A percentile compares a stretch with the other conserved stretches of the same genome.
These are phyloP conservation scores for Vigna nakashimae DNA, from an alignment of 306 rosid genomes.

Conservation along the genomic window DNA sequence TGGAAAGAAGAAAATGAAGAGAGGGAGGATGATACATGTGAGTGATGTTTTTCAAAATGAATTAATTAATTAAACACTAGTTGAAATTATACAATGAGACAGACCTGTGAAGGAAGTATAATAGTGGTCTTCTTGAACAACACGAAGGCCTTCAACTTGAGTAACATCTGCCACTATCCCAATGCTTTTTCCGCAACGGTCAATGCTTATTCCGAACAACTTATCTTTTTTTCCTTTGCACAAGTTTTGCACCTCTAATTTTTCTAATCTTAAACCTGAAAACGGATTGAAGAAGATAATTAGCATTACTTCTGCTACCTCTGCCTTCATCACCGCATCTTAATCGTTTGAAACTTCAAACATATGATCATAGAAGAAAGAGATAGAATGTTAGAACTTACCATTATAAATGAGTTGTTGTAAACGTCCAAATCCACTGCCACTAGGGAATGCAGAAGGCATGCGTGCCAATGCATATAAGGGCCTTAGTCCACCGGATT, in stretches of 20 bases:
- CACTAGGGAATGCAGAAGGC: constrained; percentile 33
- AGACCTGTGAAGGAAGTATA: neutral
- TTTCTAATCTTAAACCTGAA: constrained; percentile 11
- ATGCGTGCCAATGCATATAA: constrained; percentile 26
- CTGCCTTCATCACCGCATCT: too few species aligned
- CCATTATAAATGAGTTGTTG: neutral
- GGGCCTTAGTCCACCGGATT: neutral
- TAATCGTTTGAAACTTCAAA: neutral
- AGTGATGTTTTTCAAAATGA: too few species aligned
- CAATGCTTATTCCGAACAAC: neutral
- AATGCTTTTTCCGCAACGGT: neutral
- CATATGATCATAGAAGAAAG: neutral
- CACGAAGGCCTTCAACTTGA: neutral
- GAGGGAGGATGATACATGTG: too few species aligned
- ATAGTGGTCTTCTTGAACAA: neutral
- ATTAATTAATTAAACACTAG: too few species aligned
- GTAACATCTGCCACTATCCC: neutral
- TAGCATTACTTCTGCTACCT: neutral
- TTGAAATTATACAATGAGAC: neutral
- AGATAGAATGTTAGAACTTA: neutral
- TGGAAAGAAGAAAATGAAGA: too few species aligned
- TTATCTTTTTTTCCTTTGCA: neutral
- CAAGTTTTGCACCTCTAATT: neutral
- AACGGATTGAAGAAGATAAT: neutral
- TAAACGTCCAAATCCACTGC: neutral